Base-by-base conservation (phyloP, 805 yeast genomes). In the Candida berthetii region DNA sequence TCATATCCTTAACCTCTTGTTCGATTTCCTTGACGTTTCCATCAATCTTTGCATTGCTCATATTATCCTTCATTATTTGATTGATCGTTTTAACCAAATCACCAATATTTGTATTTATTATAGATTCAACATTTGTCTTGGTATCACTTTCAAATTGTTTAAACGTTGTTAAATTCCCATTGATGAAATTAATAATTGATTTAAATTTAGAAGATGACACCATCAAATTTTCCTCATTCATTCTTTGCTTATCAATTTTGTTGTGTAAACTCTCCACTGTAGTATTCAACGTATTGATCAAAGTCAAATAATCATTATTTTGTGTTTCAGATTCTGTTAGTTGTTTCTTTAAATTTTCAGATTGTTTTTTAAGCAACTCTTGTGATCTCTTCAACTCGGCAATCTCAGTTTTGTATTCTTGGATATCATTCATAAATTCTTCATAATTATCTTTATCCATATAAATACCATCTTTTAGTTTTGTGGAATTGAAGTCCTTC, bases 381-480 rank as follows among this genome's bases (percentile, higher is more conserved):
- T 64, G 65, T 8, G 60, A 60, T 37, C 78, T 55, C 40, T 64
- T 59, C 16, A 62, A 55, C 49, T 78, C 83, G 31, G 68, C 69
- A 9, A 72, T 60, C 48, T 76, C 79, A 2, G 71, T 71, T 35
- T 70, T 73, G 37, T 66, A 64, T 44, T 69, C 74, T 43, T 74
- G 78, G 15, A 71, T 57, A 40, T 74, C 75, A 40, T 61, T 62
- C 50, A 71, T 69, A 27, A 76, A 42, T 36, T 72, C 74, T 38
- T 72, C 72, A 50, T 82, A 82, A 54, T 80, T 80, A 14, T 64
- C 69, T 25, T 75, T 76, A 50, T 79, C 78, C 71, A 85, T 61
- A 52, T 67, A 80, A 19, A 85, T 69, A 2, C 90, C 89, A 47
- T 81, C 84, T 54, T 74, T 81, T 9, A 66, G 62, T 46, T 82